phyloP scores from a whole-genome alignment of 371 early-diverging fungal genomes.

The Thermomucor indicae-seudaticae region DNA sequence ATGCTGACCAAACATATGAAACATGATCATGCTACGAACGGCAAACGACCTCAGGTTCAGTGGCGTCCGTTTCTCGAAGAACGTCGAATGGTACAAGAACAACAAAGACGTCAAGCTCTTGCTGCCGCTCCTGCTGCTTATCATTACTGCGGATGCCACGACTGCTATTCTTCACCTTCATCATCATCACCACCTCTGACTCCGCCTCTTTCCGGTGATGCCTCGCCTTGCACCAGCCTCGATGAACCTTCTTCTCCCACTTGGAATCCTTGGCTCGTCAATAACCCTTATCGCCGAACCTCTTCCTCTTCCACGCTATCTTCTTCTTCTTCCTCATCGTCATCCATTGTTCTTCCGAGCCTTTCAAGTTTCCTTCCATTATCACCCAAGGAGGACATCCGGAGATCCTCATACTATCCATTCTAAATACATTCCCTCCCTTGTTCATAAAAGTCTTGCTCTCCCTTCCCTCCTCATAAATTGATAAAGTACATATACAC shows the following conservation, averaged over 20 bases:
- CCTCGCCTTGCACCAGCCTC: constrained; percentile 13
- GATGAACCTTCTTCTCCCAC: constrained; percentile 16
- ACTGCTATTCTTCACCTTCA: background rate
- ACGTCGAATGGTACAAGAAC: constrained; percentile 26
- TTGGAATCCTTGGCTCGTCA: background rate
- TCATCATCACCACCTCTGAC: constrained; percentile 17
- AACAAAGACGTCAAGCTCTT: constrained; percentile 21
- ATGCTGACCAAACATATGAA: constrained; percentile 66
- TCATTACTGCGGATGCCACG: background rate
- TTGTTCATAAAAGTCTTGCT: background rate
- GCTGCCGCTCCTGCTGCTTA: constrained; percentile 1
- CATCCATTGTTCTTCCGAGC: constrained; percentile 25
- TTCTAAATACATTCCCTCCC: background rate
- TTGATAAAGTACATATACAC: background rate
- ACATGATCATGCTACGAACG: constrained; percentile 30
- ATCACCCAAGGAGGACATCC: background rate
- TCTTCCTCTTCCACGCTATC: background rate
- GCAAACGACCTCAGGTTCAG: constrained; percentile 36
- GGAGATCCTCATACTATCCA: background rate
- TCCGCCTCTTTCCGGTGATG: constrained; percentile 14
- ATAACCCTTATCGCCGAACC: background rate
- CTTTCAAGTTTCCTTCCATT: constrained; percentile 16
- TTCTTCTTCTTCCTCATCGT: background rate
- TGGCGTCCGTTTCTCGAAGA: constrained; percentile 50
- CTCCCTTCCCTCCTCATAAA: background rate